Base-by-base conservation (phyloP, 2,329 filamentous ascomycete species). In the Fulvia fulva region DNA sequence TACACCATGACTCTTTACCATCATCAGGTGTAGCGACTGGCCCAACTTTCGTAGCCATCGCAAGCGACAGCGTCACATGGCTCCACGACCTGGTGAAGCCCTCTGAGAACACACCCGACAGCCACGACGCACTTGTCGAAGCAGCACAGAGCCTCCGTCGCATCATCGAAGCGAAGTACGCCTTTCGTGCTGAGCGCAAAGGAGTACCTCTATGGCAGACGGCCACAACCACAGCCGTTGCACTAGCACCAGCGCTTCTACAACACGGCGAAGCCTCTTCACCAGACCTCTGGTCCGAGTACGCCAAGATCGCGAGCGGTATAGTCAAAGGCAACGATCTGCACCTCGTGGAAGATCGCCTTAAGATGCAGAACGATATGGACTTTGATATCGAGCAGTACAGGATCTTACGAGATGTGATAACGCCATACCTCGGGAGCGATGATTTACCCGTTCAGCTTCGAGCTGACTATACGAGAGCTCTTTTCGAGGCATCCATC, bases 1-100 rank as follows among this genome's bases (percentile, higher is more conserved):
- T 96, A 32, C 87, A 90, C 1, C 92, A 90, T 65, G 74, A 78
- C 0, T 67, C 68, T 16, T 58, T 62, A 53, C 41, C 37, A 34
- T 30, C 61, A 25, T 60, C 59, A 0, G 57, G 64, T 11, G 59
- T 61, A 19, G 71, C 68, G 55, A 70, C 69, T 52, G 85, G 85
- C 57, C 88, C 90, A 6, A 96, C 91, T 0, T 97, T 91, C 70
- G 86, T 99, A 56, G 93, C 94, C 32, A 83, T 97, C 69, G 91
- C 92, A 1, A 96, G 94, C 72, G 84, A 84, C 21, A 86, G 88
- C 58, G 94, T 96, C 81, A 77, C 81, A 1, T 82, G 91, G 47
- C 74, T 95, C 1, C 80, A 88, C 62, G 76, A 75, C 0, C 75
- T 90, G 2, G n/a, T n/a, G n/a, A n/a, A n/a, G n/a, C 77, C 88